A percentile compares a stretch with the other conserved stretches of the same genome.
Conservation (phyloP, 2,329 filamentous ascomycete species). For the Apiospora rasikravindrae region DNA sequence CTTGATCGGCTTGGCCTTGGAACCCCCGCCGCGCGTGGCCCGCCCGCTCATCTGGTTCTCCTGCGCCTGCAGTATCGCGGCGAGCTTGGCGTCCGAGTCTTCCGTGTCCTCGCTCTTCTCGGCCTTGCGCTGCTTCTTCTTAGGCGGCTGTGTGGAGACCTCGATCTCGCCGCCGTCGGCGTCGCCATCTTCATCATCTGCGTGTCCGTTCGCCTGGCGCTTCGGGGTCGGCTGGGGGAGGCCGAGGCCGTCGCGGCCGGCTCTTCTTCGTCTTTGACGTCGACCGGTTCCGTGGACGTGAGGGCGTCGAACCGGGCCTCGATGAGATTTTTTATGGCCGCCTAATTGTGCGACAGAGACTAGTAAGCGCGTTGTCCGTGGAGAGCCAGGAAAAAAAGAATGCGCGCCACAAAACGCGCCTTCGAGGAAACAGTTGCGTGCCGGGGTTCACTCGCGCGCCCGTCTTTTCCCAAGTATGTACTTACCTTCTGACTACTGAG, state of each 20-base stretch:
- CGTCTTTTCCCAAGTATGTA: neutral
- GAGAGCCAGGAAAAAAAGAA: neutral
- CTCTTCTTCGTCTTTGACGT: conserved; percentile 25
- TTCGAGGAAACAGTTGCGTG: neutral
- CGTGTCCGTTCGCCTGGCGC: conserved; percentile 33
- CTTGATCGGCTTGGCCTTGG: conserved; percentile 56
- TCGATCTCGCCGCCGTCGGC: conserved; percentile 49
- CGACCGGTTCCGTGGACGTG: conserved; percentile 40
- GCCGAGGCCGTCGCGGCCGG: conserved; percentile 23
- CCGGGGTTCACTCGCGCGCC: neutral
- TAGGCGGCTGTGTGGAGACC: conserved; percentile 53
- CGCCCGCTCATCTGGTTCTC: conserved; percentile 77
- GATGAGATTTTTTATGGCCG: conserved; percentile 73
- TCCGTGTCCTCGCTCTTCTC: conserved; percentile 57
- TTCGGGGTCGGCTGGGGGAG: conserved; percentile 30
- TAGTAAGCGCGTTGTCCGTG: conserved; percentile 20
- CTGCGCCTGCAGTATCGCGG: conserved; percentile 88
- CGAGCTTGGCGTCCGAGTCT: conserved; percentile 85
- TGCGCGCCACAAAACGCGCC: neutral
- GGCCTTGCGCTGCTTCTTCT: conserved; percentile 69
- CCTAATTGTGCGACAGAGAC: conserved; percentile 45
- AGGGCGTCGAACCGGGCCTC: conserved; percentile 76
- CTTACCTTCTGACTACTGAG: conserved; percentile 63
- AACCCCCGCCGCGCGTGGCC: conserved; percentile 77
- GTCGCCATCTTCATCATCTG: conserved; percentile 37